Evolutionary conservation across 1,139 yeast species (phyloP), one percentile per base, ranked within the genome.

Genomic region (Saccharomyces hybrid): DNA sequence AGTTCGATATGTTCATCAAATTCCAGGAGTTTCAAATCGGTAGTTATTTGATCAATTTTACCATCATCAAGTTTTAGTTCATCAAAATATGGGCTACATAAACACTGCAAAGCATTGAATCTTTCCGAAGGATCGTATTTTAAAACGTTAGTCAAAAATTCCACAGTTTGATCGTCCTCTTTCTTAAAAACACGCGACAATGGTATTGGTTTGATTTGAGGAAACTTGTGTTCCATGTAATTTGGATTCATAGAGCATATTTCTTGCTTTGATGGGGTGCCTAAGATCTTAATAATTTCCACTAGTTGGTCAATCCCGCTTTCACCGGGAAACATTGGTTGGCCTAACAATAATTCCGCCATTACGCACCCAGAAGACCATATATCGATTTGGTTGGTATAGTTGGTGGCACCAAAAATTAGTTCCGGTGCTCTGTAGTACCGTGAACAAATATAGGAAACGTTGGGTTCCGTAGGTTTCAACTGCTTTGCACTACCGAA

Each of bases 321-420:
- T 71, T 93, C 98, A 52, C 99, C 99, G 8, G 99, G 99, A 74
- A 93, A 93, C 60, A 93, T 77, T 5, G 99, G 99, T 70, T 90
- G 97, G 8, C 99, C 98, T 56, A 93, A 79, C 63, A 91, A 82
- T 66, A 93, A 76, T 73, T 93, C 99, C 4, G 98, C 98, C 89
- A 93, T 90, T 42, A 93, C 99, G 75, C 99, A 93, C 23, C 97
- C 97, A 11, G 96, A 91, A 20, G 97, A 88, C 99, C 99, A 93
- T 54, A 93, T 84, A 71, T 93, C 99, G 63, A 93, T 93, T 72
- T 91, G 91, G 47, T 97, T 90, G n/a, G 99, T 89, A 72, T 88
- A 88, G 70, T 88, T 87, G 7, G 93, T 86, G 11, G 96, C 95
- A 25, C 96, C 96, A 72, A 88, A 89, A 56, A 88, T 88, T 65